A percentile compares a stretch with the other conserved stretches of the same genome.
These are phyloP conservation scores for Nannizzia gypsea DNA, from an alignment of 2,329 filamentous ascomycete species.

Conservation along the genomic window DNA sequence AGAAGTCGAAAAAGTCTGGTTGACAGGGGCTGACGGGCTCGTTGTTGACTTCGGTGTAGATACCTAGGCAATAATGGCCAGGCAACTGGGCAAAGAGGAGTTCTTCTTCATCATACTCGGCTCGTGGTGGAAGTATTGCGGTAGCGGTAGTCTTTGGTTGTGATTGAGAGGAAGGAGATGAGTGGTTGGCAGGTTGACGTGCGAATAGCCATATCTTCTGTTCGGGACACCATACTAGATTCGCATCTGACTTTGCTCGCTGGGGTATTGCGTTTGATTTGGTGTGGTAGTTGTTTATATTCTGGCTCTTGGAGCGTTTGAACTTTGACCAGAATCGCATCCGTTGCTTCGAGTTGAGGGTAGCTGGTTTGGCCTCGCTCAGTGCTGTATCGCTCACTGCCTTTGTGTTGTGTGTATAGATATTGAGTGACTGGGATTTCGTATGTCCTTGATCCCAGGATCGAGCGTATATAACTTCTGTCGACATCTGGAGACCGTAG, in stretches of 20 bases:
- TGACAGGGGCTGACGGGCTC: background rate
- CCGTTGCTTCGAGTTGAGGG: constrained; percentile 1
- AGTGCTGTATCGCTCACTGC: background rate
- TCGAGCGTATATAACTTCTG: background rate
- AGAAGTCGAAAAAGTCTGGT: background rate
- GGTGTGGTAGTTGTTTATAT: background rate
- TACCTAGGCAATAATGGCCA: constrained; percentile 12
- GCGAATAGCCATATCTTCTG: constrained; percentile 15
- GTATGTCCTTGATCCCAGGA: background rate
- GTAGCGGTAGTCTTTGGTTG: background rate
- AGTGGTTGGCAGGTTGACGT: background rate
- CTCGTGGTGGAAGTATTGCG: background rate
- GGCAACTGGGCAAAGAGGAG: constrained; percentile 15
- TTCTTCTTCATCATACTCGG: constrained; percentile 10
- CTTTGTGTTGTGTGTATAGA: background rate
- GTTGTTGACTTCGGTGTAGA: constrained; percentile 3
- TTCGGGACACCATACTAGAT: constrained; percentile 13
- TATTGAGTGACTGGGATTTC: background rate
- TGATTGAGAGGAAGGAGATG: background rate
- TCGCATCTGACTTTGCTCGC: constrained; percentile 8
- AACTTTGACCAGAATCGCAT: constrained; percentile 11
- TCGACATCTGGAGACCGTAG: background rate
- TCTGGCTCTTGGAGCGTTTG: constrained; percentile 2
- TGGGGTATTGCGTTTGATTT: constrained; percentile 6
- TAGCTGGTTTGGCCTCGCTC: background rate